Conservation (phyloP, 2,329 filamentous ascomycete species). For the Neonectria magnoliae region DNA sequence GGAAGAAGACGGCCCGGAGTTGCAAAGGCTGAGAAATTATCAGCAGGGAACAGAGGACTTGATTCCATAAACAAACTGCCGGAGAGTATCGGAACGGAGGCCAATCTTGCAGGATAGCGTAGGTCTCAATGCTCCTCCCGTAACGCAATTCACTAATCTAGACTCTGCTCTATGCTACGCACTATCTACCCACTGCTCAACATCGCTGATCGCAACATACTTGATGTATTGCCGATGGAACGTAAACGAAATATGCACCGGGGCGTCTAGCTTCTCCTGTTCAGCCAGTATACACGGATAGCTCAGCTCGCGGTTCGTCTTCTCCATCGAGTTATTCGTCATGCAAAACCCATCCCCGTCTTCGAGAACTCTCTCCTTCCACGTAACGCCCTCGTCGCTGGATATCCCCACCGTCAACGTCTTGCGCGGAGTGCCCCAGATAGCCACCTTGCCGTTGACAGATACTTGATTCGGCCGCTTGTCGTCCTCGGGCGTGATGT, state of each 20-base stretch:
- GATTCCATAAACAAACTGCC: neutral
- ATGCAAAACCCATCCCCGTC: slow-evolving; percentile 57
- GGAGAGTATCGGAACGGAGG: too few species aligned
- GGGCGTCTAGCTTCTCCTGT: slow-evolving; percentile 11
- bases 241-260: slow-evolving; percentile 53
- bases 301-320: slow-evolving; percentile 54
- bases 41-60: neutral
- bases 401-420: slow-evolving; percentile 49
- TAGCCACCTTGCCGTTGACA: slow-evolving; percentile 49
- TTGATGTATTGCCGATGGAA: slow-evolving; percentile 56
- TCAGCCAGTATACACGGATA: slow-evolving; percentile 54
- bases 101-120: neutral
- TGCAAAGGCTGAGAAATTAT: neutral
- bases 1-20: neutral
- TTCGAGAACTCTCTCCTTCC: slow-evolving; percentile 52
- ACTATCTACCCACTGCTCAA: slow-evolving; percentile 39
- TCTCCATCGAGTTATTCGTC: slow-evolving; percentile 55
- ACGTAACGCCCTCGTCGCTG: slow-evolving; percentile 49
- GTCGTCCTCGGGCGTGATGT: slow-evolving; percentile 54
- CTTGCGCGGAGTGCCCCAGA: slow-evolving; percentile 55
- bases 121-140: neutral
- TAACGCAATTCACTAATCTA: too few species aligned
- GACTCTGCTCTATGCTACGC: neutral
- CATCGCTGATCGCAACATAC: slow-evolving; percentile 46
- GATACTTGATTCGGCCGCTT: slow-evolving; percentile 51